Evolutionary conservation across 306 rosid species (phyloP), one percentile per base, ranked within the genome.

Genomic region (Hippophae rhamnoides): DNA sequence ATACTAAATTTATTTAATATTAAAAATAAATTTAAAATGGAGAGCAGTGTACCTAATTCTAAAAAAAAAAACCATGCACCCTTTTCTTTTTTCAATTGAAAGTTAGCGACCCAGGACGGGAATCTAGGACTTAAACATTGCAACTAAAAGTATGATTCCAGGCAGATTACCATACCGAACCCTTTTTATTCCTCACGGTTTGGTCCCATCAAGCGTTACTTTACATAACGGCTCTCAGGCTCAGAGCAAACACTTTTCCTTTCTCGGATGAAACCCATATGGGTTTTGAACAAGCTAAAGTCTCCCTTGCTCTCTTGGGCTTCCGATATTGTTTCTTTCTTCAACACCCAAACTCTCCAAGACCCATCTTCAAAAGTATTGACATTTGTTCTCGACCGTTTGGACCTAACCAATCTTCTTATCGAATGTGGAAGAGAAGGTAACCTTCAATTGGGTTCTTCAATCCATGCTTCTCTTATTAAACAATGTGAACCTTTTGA

Each of bases 231-330:
- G 5, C 4, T 18, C 38, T 31, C 38, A 31, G 5, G 5, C 38
- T 31, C 38, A 4, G 38, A 2, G 38, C 5, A 31, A 31, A 31
- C 5, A 8, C 41, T 63, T 50, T 5, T 51, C 23, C 12, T 79
- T 89, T 79, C 83, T 78, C 84, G 94, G 89, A 86, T 90, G 95
- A 86, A 75, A 71, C 18, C 82, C 84, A 77, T 69, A 73, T 81
- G 77, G 90, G 74, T 71, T 41, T 78, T 74, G 57, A 71, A 47
- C 62, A 72, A 74, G 54, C 76, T 76, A 58, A 70, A 67, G 47
- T 40, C 72, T 13, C 67, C 47, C 42, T 43, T 66, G n/a, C 81
- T 81, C 58, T 62, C 79, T 48, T 64, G 82, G 81, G 47, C 59
- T 41, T 60, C 77, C 45, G 62, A 80, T 69, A 71, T 78, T 59